Conservation (phyloP, 2,329 filamentous ascomycete species). For the Exutisphaerella laricina region DNA sequence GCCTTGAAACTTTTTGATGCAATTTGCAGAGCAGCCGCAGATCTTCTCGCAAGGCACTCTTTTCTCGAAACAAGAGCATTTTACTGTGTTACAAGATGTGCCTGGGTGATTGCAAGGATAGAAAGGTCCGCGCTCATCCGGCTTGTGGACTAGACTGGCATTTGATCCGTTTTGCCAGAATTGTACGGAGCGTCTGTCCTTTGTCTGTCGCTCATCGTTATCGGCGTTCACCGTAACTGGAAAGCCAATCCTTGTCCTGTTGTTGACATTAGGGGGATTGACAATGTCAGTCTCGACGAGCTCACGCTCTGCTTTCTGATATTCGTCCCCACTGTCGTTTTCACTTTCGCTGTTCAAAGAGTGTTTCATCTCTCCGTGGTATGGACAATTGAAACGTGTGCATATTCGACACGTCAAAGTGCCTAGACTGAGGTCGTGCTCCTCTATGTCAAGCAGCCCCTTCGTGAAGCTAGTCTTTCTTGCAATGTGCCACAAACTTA, state of each 20-base stretch:
- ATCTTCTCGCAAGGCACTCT: slow-evolving; percentile 66
- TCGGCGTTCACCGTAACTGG: slow-evolving; percentile 12
- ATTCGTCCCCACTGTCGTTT: background rate
- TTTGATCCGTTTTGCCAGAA: slow-evolving; percentile 19
- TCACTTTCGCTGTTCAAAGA: slow-evolving; percentile 9
- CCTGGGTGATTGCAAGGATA: slow-evolving; percentile 66
- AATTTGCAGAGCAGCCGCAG: slow-evolving; percentile 59
- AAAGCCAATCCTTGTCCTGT: slow-evolving; percentile 26
- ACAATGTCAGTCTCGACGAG: slow-evolving; percentile 30
- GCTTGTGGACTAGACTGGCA: slow-evolving; percentile 10
- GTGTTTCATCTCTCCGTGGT: slow-evolving; percentile 40
- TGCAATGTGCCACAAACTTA: slow-evolving; percentile 41
- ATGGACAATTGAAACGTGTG: slow-evolving; percentile 32
- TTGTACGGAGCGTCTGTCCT: slow-evolving; percentile 9
- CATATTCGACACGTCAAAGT: slow-evolving; percentile 28
- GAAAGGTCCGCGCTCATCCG: slow-evolving; percentile 48
- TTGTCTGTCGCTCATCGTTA: background rate
- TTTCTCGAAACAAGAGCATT: slow-evolving; percentile 58
- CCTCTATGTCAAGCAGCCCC: slow-evolving; percentile 13
- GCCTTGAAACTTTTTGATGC: slow-evolving; percentile 47
- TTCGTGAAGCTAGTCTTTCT: slow-evolving; percentile 23
- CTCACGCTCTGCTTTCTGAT: slow-evolving; percentile 15
- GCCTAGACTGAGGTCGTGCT: slow-evolving; percentile 8
- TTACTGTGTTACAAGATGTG: slow-evolving; percentile 52
- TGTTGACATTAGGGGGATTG: slow-evolving; percentile 29